A percentile compares a stretch with the other conserved stretches of the same genome.
phyloP scores from a whole-genome alignment of 140 eudicot genomes.

The Senecio squalidus region DNA sequence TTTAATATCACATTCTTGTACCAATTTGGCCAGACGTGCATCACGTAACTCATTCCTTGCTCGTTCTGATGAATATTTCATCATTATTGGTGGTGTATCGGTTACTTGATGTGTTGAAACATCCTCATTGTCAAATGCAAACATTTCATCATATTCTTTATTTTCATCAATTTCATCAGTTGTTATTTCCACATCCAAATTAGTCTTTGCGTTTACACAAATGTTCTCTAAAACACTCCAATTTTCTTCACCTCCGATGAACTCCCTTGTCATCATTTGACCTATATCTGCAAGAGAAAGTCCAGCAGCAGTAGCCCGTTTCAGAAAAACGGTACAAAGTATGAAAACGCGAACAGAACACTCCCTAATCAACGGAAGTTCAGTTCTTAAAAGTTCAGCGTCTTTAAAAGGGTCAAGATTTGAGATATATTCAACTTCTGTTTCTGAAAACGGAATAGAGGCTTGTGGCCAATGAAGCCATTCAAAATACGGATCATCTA shows the following conservation, averaged over 20 bases:
- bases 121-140: constrained; percentile 42
- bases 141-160: constrained; percentile 41
- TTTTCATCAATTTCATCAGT: constrained; percentile 17
- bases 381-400: constrained; percentile 66
- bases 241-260: constrained; percentile 62
- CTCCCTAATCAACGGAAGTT: constrained; percentile 72
- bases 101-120: constrained; percentile 15
- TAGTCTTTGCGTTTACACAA: constrained; percentile 52
- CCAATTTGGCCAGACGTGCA: constrained; percentile 14
- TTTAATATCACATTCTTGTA: constrained; percentile 27
- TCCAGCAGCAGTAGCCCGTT: constrained; percentile 64
- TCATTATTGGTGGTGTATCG: constrained; percentile 48
- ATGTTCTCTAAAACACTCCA: constrained; percentile 68
- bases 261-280: constrained; percentile 95
- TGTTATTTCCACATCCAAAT: constrained; percentile 20
- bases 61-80: constrained; percentile 33
- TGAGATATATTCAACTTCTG: constrained; percentile 70
- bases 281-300: constrained; percentile 85
- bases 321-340: constrained; percentile 73
- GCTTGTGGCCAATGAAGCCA: constrained; percentile 99
- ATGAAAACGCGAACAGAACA: constrained; percentile 82
- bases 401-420: constrained; percentile 77
- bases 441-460: constrained; percentile 72
- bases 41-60: constrained; percentile 28
- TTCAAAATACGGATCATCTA: constrained; percentile 95